These are phyloP conservation scores for Boletus fagicola DNA, from an alignment of 768 basidiomycete genomes.

Conservation along the genomic window DNA sequence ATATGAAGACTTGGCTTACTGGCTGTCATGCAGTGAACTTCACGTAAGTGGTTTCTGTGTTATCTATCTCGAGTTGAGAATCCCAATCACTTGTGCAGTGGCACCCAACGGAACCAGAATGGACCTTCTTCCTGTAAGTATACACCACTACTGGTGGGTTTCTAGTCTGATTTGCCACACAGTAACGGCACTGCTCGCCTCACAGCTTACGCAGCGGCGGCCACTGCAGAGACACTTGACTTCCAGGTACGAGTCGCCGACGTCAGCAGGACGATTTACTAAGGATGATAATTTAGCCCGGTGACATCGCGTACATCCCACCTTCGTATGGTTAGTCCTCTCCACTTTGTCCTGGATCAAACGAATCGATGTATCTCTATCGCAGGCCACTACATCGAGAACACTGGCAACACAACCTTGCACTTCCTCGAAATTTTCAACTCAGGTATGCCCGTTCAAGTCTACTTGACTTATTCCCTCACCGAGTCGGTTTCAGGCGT, in stretches of 20 bases:
- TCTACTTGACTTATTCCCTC: not conserved
- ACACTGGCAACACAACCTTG: constrained; percentile 58
- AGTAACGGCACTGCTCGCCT: constrained; percentile 43
- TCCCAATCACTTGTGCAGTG: constrained; percentile 32
- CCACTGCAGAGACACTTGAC: constrained; percentile 43
- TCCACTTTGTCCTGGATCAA: not conserved
- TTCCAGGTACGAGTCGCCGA: constrained; percentile 36
- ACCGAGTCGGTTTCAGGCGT: constrained; percentile 31
- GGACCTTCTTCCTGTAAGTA: constrained; percentile 42
- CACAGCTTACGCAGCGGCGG: constrained; percentile 40
- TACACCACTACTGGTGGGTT: not conserved
- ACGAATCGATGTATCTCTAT: not conserved
- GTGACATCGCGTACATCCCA: constrained; percentile 29
- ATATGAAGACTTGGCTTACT: not conserved
- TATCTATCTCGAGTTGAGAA: not conserved
- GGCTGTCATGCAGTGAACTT: constrained; percentile 36
- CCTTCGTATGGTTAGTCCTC: constrained; percentile 23
- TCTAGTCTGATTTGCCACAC: not conserved
- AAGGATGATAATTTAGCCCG: constrained; percentile 25
- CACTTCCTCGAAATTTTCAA: constrained; percentile 63
- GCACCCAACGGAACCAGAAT: constrained; percentile 52
- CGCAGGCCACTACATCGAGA: constrained; percentile 67
- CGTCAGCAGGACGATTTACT: not conserved
- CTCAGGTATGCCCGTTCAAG: constrained; percentile 35
- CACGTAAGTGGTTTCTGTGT: constrained; percentile 35